Base-by-base conservation (phyloP, 106 monocot species). In the Dactylorhiza incarnata region DNA sequence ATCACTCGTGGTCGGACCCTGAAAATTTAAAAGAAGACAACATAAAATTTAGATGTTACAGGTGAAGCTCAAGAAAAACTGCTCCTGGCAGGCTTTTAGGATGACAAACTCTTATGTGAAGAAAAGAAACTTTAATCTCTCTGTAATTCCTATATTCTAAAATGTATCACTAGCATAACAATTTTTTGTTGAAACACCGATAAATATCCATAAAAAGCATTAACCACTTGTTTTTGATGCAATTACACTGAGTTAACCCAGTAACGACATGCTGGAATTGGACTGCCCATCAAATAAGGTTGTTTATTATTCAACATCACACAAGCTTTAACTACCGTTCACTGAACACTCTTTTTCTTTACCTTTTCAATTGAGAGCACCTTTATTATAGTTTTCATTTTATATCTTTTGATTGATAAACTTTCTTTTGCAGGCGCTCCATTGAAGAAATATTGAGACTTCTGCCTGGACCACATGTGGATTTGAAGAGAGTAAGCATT, bases 371-470 rank as follows among this genome's bases (percentile, higher is more conserved):
- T 13, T 45, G 13, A 0, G 65, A 55, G 17, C 54, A 62, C 23
- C 22, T 62, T 23, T 65, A 13, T 55, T 55, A 13, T 55, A 13
- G 11, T 17, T 55, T 55, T 17, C 37, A 37, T 37, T 37, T 37
- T 37, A 26, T 29, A 65, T 12, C 12, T 65, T 50, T 49, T 46
- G 49, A 49, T 73, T 73, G 73, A 73, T 50, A 23, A 73, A 23
- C 25, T 23, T 26, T 37, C 26, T 54, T 73, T 79, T 81, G 69
- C 82, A 99, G 97, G 97, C 89, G 94, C 29, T 82, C 97, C n/a
- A 88, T 94, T 80, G 97, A 99, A 82, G 97, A 99, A 87, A 77
- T 88, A 46, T 50, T 99, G 55, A 99, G 85, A 76, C 78, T 94
- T 23, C 81, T 99, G 81, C 97, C 97, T 74, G 97, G 94, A 63